These are phyloP conservation scores for Arabis hirsuta DNA, from an alignment of 345 rosid genomes.

Conservation along the genomic window DNA sequence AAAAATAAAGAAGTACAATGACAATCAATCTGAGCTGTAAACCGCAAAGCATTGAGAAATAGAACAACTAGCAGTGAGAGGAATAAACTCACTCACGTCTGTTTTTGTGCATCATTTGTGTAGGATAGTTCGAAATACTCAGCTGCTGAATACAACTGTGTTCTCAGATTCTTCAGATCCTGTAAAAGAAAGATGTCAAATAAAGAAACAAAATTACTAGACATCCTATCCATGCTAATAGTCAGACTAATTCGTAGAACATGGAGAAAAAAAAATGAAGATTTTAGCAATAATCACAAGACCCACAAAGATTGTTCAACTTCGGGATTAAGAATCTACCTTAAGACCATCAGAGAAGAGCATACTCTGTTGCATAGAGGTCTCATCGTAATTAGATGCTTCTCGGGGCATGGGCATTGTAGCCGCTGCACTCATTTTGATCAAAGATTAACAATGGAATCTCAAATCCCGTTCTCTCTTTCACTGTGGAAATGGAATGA, in stretches of 20 bases:
- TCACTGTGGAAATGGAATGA: conserved; percentile 32
- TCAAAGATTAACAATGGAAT: conserved; percentile 28
- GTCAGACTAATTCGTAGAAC: background rate
- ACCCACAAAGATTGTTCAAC: background rate
- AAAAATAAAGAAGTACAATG: background rate
- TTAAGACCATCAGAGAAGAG: conserved; percentile 86
- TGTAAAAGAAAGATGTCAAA: conserved; percentile 34
- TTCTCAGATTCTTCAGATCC: conserved; percentile 87
- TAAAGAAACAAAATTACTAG: background rate
- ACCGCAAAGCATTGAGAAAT: background rate
- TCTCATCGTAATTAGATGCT: conserved; percentile 77
- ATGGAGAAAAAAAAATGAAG: background rate
- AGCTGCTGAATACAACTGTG: conserved; percentile 91
- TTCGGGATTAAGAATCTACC: conserved; percentile 43
- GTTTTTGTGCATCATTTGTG: conserved; percentile 79
- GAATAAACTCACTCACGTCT: conserved; percentile 59
- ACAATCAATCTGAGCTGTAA: background rate
- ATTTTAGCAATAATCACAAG: conserved; percentile 2
- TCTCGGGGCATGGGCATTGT: conserved; percentile 54
- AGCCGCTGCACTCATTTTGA: conserved; percentile 67
- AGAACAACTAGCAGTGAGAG: background rate
- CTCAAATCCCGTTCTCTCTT: conserved; percentile 32
- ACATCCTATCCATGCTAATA: background rate
- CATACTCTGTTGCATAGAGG: conserved; percentile 82
- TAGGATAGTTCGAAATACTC: conserved; percentile 91